Base-by-base conservation (phyloP, 176 grass and related monocot species). In the Ensete ventricosum region DNA sequence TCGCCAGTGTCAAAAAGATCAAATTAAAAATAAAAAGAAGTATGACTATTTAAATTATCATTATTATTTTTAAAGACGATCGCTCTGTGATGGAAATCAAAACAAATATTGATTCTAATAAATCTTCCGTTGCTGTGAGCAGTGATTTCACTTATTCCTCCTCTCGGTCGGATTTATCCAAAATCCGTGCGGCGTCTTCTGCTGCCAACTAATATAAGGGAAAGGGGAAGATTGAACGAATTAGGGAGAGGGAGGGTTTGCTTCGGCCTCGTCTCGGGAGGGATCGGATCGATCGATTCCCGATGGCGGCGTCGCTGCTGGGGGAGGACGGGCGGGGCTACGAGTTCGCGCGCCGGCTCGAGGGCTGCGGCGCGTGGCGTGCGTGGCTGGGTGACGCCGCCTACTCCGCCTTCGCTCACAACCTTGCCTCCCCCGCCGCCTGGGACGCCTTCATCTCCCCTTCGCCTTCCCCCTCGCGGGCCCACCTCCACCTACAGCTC, bases 321-420 rank as follows among this genome's bases (percentile, higher is more conserved):
- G 95, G 95, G 50, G 90, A 99, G 70, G 95, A 99, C 69, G 95
- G 95, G n/a, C 75, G 74, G 55, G 90, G 90, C 23, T 98, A 94
- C 80, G 90, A 98, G 9, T 86, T 98, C n/a, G 95, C 95, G 11
- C 84, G 80, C 75, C 73, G 84, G 81, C 80, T 99, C 80, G 95
- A 94, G 54, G 72, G 71, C 27, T 91, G 95, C 84, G 95, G 90
- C 51, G 86, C 86, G 53, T 99, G 95, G 95, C 95, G 90, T 2
- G 69, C 83, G 74, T 99, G 95, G 90, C 82, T 99, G 73, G 90
- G 90, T 67, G 95, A 98, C 65, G 76, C 76, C 53, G 84, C 78
- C 43, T 89, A 99, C 82, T 76, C 84, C 49, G 64, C 83, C 51
- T 86, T 99, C 76, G 58, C 73, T 17, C 88, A 72, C 53, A 78